Percentiles rank a stretch among this genome's conserved stretches.
phyloP scores from a whole-genome alignment of 2,329 filamentous ascomycete species.

The Hymenoscyphus fraxineus region DNA sequence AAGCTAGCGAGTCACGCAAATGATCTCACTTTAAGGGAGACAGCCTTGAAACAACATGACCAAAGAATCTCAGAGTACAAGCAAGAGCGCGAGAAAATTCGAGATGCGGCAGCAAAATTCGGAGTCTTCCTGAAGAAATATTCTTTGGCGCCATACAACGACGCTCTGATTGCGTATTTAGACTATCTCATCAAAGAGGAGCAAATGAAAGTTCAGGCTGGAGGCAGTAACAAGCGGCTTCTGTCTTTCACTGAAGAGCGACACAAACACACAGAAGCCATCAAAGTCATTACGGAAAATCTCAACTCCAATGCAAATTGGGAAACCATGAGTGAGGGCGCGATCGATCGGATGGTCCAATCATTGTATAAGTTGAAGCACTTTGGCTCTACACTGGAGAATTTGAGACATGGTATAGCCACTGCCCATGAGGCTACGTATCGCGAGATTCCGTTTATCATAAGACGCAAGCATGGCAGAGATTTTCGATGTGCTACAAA shows the following conservation, averaged over 20 bases:
- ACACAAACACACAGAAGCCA: conserved; percentile 9
- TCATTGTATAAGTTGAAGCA: conserved; percentile 29
- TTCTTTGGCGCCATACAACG: conserved; percentile 40
- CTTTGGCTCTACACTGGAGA: conserved; percentile 25
- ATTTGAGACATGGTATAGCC: conserved; percentile 19
- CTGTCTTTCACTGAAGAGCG: conserved; percentile 24
- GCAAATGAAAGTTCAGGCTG: conserved; percentile 33
- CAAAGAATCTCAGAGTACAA: conserved; percentile 31
- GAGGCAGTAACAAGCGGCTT: conserved; percentile 28
- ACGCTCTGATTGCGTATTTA: conserved; percentile 40
- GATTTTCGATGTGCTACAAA: too few species aligned
- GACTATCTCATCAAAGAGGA: conserved; percentile 39
- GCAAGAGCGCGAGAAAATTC: conserved; percentile 35
- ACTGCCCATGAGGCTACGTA: conserved; percentile 24
- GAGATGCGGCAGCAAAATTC: conserved; percentile 37
- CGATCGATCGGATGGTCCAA: conserved; percentile 24
- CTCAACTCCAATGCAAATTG: conserved; percentile 8
- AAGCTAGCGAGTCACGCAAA: conserved; percentile 28
- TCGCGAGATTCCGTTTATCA: conserved; percentile 16
- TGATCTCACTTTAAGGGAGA: conserved; percentile 28
- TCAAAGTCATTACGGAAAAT: conserved; percentile 16
- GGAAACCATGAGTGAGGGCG: conserved; percentile 15
- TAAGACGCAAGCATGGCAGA: too few species aligned
- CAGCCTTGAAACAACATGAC: conserved; percentile 28
- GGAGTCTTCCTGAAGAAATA: conserved; percentile 39